Conservation (phyloP, 1,284 basidiomycete species). For the Moesziomyces sp. region DNA sequence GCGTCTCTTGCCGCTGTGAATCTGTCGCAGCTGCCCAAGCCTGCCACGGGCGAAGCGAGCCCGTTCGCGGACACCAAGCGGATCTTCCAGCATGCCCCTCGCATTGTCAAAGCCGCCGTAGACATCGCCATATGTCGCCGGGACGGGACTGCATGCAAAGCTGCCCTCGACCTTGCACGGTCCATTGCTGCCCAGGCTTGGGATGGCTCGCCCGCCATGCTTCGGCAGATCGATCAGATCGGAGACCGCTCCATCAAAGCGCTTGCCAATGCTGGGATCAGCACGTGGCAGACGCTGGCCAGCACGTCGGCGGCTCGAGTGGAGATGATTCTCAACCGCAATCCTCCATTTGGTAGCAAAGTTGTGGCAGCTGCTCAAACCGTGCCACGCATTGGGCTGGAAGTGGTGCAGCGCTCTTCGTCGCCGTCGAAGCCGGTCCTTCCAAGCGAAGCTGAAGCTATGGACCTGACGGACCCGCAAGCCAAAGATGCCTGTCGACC, state of each 20-base stretch:
- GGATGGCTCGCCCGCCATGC: slow-evolving; percentile 82
- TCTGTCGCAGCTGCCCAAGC: slow-evolving; percentile 37
- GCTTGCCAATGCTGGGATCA: slow-evolving; percentile 47
- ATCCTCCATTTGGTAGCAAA: slow-evolving; percentile 53
- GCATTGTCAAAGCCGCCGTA: slow-evolving; percentile 45
- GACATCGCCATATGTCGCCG: slow-evolving; percentile 40
- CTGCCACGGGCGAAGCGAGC: slow-evolving; percentile 20
- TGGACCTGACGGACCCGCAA: not conserved
- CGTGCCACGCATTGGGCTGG: slow-evolving; percentile 43
- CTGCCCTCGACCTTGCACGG: slow-evolving; percentile 54
- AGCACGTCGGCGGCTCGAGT: slow-evolving; percentile 32
- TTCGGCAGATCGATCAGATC: slow-evolving; percentile 80
- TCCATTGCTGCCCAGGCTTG: slow-evolving; percentile 79
- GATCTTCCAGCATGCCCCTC: slow-evolving; percentile 42
- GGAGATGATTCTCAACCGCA: slow-evolving; percentile 54
- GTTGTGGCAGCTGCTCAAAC: slow-evolving; percentile 37
- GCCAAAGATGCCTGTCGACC: not conserved
- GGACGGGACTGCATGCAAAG: slow-evolving; percentile 46
- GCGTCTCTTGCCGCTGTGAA: slow-evolving; percentile 47
- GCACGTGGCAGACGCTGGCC: slow-evolving; percentile 34
- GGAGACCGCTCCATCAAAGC: slow-evolving; percentile 76
- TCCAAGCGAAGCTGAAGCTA: not conserved
- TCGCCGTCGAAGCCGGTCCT: not conserved
- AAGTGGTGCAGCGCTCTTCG: slow-evolving; percentile 34
- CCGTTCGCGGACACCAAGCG: slow-evolving; percentile 33